Evolutionary conservation across 345 rosid species (phyloP), one percentile per base, ranked within the genome.

Genomic region (Diplotaxis tenuifolia): DNA sequence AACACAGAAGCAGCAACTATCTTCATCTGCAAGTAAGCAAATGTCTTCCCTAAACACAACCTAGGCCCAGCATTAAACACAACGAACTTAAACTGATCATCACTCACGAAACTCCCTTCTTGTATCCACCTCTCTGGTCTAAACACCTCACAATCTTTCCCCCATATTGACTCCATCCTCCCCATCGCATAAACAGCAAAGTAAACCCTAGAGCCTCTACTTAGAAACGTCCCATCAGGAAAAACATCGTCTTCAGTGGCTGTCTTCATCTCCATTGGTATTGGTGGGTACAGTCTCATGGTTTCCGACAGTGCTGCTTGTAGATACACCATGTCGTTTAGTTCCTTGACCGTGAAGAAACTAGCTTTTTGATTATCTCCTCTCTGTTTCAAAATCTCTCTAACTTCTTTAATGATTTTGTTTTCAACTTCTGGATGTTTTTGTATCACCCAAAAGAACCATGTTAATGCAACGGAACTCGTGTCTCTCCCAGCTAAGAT

Each of bases 151-250:
- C 78, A 82, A 63, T 85, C 87, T 20, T 57, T 34, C 1, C 96
- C 93, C 92, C 96, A 87, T 0, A 87, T 49, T 0, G 53, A 57
- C 14, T 82, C 84, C 86, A 85, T 84, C 65, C 92, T 77, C 32
- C 90, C 92, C 96, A 86, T 89, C 6, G 90, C 87, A 21, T 85
- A 89, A 7, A 85, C 81, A 50, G 87, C 83, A 59, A 87, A 89
- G 1, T 84, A 83, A 1, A 85, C 83, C 8, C 85, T 61, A 36
- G 80, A 77, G 1, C 89, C 96, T 75, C 80, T 83, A 7, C 49
- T 5, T 6, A 89, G 76, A 31, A 54, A 80, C 0, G 88, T 86
- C 19, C 90, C 91, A 31, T 89, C 92, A 0, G 89, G 85, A 0
- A 87, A 75, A 5, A 81, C n/a, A 16, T 89, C 92, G 25, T 87